Conservation (phyloP, 1,284 basidiomycete species). For the Polyporus tsugae region DNA sequence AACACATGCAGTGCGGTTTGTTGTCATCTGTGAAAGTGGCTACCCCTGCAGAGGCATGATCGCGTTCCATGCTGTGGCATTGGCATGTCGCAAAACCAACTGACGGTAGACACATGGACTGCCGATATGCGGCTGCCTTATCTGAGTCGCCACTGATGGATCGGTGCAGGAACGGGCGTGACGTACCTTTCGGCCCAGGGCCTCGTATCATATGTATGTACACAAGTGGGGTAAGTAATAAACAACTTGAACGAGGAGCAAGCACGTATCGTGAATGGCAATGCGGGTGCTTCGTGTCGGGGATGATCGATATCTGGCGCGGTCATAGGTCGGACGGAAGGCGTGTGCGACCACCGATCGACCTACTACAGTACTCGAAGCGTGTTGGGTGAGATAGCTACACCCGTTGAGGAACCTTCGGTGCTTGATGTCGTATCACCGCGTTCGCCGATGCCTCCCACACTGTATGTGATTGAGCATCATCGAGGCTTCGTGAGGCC, state of each 20-base stretch:
- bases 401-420: not conserved
- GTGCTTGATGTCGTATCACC: not conserved
- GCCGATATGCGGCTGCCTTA: not conserved
- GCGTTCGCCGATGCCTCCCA: not conserved
- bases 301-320: not conserved
- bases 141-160: slow-evolving; percentile 2
- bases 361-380: no score
- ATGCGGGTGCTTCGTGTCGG: not conserved
- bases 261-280: not conserved
- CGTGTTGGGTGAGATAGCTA: not conserved
- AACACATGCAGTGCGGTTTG: no score
- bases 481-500: not conserved
- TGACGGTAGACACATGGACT: not conserved
- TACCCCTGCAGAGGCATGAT: slow-evolving; percentile 1
- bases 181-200: not conserved
- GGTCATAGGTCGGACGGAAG: not conserved
- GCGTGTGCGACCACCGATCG: not conserved
- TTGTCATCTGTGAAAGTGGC: no score
- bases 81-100: not conserved
- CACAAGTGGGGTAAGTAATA: not conserved
- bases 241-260: not conserved
- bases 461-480: not conserved
- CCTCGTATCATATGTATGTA: not conserved
- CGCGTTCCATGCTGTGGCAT: not conserved
- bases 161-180: not conserved